Evolutionary conservation across 345 rosid genomes (phyloP).

Genomic region (Eucalyptus sp.): DNA sequence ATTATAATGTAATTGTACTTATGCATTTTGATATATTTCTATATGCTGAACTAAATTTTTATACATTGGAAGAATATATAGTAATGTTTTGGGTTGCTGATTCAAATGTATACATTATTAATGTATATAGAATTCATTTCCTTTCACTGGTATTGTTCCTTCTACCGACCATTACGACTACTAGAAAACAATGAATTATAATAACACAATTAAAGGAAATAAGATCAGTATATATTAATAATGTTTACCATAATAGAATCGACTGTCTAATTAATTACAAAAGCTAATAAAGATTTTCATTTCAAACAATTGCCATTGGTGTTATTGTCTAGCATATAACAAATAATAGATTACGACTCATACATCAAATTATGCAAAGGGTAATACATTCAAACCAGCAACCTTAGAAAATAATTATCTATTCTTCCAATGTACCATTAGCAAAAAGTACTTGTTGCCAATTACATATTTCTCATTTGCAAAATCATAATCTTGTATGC

Average conservation of each 20-base stretch:
- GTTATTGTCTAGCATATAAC: neutral
- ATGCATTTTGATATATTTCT: neutral
- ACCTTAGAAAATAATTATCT: no score
- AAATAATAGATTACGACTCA: neutral
- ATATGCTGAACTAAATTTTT: neutral
- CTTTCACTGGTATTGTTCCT: neutral
- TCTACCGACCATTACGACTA: no score
- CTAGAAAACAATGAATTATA: neutral
- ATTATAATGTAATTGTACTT: neutral
- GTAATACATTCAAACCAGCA: neutral
- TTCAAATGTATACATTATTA: neutral
- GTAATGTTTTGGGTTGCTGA: neutral
- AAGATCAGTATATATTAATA: neutral
- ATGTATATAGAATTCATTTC: neutral
- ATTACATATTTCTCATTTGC: neutral
- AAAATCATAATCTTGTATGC: neutral
- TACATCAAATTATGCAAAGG: neutral
- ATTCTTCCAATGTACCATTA: neutral
- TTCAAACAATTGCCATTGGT: neutral
- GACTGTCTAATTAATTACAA: neutral
- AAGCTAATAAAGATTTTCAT: neutral
- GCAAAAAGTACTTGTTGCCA: neutral
- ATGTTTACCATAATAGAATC: neutral
- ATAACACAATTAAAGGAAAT: neutral
- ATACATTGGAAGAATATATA: neutral